phyloP scores from a whole-genome alignment of 192 early-diverging fungal species.

The Mortierella alpina region DNA sequence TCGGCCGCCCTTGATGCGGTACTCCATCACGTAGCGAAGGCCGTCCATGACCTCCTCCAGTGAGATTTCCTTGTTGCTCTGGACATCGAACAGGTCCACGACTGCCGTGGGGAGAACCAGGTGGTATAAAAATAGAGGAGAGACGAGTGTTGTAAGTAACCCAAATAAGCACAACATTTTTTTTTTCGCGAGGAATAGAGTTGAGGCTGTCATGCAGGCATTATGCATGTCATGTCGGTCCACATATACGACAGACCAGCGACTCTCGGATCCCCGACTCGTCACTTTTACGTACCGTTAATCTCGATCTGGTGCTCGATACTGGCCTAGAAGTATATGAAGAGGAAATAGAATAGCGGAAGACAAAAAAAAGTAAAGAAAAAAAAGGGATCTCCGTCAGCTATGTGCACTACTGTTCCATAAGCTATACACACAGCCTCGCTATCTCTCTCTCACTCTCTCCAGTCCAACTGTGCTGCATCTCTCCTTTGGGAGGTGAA shows the following conservation, averaged over 20 bases:
- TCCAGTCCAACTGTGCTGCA: too few species aligned
- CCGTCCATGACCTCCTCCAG: slow-evolving; percentile 86
- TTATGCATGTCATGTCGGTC: too few species aligned
- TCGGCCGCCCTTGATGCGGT: slow-evolving; percentile 87
- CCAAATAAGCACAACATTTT: background rate
- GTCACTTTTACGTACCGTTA: slow-evolving; percentile 29
- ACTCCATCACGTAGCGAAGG: slow-evolving; percentile 95
- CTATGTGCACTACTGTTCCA: background rate
- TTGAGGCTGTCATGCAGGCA: background rate
- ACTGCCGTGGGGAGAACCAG: slow-evolving; percentile 52
- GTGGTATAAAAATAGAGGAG: background rate
- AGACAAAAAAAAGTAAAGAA: background rate
- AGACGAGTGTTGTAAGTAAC: too few species aligned
- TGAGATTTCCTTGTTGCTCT: slow-evolving; percentile 73
- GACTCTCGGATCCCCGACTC: too few species aligned
- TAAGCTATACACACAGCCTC: too few species aligned
- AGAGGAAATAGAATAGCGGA: background rate
- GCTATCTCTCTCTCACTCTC: too few species aligned
- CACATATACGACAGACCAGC: too few species aligned
- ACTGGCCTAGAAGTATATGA: slow-evolving; percentile 20
- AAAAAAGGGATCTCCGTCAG: background rate
- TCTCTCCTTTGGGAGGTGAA: too few species aligned
- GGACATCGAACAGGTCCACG: slow-evolving; percentile 85
- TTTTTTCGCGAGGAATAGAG: background rate
- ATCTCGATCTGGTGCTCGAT: slow-evolving; percentile 55